Evolutionary conservation across 768 basidiomycete species (phyloP), one percentile per base, ranked within the genome.

Genomic region (Chalciporus piperatus): DNA sequence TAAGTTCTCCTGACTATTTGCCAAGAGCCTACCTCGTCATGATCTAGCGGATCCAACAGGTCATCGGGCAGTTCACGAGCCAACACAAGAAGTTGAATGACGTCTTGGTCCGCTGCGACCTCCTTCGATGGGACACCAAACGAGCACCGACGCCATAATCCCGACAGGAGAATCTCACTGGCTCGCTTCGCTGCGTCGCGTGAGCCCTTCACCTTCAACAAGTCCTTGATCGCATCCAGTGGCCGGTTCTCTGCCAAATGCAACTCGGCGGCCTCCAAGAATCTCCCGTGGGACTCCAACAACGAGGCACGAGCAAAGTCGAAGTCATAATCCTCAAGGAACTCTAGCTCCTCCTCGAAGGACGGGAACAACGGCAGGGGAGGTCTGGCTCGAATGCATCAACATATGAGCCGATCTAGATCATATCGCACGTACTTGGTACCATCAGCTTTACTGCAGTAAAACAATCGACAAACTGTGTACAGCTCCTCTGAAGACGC

Each of bases 271-370:
- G 84, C 84, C 30, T 84, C 79, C 1, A 56, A 47, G 41, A 65
- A 72, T 53, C 72, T 70, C 13, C 73, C 75, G 11, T 75, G 68
- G 4, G 67, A 64, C 25, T 72, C 70, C 12, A 84, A 68, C 8
- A 85, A 56, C 0, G 66, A 62, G 0, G 77, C 76, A 7, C 72
- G 79, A 7, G 79, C 75, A 12, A 71, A 52, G 55, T 82, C 78
- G 6, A 87, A 65, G 32, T 76, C 77, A 40, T 74, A 73, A 4
- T 80, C 74, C 48, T 83, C 77, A 16, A 83, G 70, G 51, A 81
- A 88, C 33, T 77, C 75, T n/a, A 84, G 55, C 17, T 73, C 72
- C 19, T 83, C 80, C 19, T 86, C 78, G 1, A 73, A 65, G 1
- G 74, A 69, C 0, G 69, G 53, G 51, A 88, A 88, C 3, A 87